Evolutionary conservation across 306 rosid genomes (phyloP).

Genomic region (Hylodesmum podocarpum): DNA sequence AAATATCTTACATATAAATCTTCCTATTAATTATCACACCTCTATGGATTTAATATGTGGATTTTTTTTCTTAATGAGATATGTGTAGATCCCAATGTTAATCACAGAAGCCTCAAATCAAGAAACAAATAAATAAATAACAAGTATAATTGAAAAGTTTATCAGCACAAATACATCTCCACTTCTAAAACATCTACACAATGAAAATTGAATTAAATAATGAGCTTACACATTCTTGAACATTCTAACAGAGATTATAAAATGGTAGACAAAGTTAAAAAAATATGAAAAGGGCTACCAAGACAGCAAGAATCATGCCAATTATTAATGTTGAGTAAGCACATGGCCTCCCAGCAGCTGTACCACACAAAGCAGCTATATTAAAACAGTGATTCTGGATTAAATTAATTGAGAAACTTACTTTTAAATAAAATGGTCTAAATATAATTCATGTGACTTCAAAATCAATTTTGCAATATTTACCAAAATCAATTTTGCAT

Average conservation of each 20-base stretch:
- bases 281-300: constrained; percentile 10
- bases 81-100: not conserved
- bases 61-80: not conserved
- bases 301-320: constrained; percentile 16
- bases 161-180: not conserved
- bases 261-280: not conserved
- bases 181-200: not conserved
- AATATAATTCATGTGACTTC: too few species aligned
- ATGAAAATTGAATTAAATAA: constrained; percentile 28
- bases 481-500: not conserved
- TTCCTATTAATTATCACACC: not conserved
- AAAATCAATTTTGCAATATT: too few species aligned
- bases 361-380: constrained; percentile 12
- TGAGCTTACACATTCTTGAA: not conserved
- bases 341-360: constrained; percentile 37
- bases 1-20: not conserved
- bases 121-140: not conserved
- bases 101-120: not conserved
- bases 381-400: constrained; percentile 3
- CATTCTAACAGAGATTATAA: not conserved
- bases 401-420: too few species aligned
- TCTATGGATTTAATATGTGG: not conserved
- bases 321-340: constrained; percentile 7
- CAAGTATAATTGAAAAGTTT: not conserved
- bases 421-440: too few species aligned